A percentile compares a stretch with the other conserved stretches of the same genome.
phyloP scores from a whole-genome alignment of 2,329 filamentous ascomycete species.

The Achaetomium macrosporum region DNA sequence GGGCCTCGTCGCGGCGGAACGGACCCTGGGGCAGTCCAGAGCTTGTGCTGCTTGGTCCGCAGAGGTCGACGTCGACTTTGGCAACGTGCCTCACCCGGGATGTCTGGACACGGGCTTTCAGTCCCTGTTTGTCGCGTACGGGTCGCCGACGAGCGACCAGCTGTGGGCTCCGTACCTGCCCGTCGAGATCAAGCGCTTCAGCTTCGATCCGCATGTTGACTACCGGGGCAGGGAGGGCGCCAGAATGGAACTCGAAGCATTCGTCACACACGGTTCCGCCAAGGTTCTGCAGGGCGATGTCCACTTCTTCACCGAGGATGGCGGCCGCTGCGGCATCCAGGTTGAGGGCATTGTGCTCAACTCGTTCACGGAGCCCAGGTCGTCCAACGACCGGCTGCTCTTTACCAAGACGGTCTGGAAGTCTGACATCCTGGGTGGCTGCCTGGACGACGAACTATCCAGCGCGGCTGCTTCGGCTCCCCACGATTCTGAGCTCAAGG shows the following conservation, averaged over 20 bases:
- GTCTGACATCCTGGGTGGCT: background rate
- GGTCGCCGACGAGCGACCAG: conserved; percentile 30
- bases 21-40: too few species aligned
- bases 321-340: conserved; percentile 15
- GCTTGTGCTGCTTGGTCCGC: too few species aligned
- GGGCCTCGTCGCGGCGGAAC: too few species aligned
- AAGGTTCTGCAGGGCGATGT: background rate
- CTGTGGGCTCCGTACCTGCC: conserved; percentile 32
- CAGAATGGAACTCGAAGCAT: too few species aligned
- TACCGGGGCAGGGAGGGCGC: background rate
- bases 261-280: background rate
- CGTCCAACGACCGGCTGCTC: conserved; percentile 16
- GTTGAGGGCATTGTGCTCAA: conserved; percentile 22
- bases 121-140: conserved; percentile 28
- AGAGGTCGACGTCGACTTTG: too few species aligned
- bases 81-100: conserved; percentile 28
- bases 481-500: background rate
- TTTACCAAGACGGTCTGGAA: conserved; percentile 17
- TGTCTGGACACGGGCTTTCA: conserved; percentile 34
- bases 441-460: too few species aligned
- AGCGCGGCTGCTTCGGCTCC: too few species aligned
- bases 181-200: conserved; percentile 21
- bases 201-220: conserved; percentile 7
- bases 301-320: background rate
- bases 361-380: conserved; percentile 13